These are phyloP conservation scores for Chrysosporium queenslandicum DNA, from an alignment of 2,329 filamentous ascomycete species.

Conservation along the genomic window DNA sequence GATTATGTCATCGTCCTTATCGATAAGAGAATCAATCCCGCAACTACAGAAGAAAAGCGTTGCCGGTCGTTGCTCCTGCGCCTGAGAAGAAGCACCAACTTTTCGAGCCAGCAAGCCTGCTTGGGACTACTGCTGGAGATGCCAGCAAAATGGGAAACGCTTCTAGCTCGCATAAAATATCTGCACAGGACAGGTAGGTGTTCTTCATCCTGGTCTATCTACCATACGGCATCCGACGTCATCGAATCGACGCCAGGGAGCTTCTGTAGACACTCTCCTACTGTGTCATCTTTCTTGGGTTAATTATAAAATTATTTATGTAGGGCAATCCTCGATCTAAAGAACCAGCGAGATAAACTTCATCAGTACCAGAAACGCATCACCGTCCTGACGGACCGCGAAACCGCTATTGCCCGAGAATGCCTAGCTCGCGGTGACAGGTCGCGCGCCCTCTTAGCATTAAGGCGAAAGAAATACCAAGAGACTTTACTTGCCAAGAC, in stretches of 20 bases:
- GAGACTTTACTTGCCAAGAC: slow-evolving; percentile 80
- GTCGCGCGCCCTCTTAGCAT: slow-evolving; percentile 68
- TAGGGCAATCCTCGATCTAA: slow-evolving; percentile 94
- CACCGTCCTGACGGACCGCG: slow-evolving; percentile 70
- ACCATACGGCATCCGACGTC: neutral
- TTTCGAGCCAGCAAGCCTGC: neutral
- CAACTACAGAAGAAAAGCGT: no score
- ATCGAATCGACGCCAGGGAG: neutral
- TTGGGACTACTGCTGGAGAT: slow-evolving; percentile 19
- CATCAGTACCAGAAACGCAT: slow-evolving; percentile 93
- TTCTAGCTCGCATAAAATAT: slow-evolving; percentile 55
- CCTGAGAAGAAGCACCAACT: neutral
- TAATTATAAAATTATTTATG: neutral
- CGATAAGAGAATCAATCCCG: slow-evolving; percentile 11
- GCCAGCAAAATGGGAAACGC: slow-evolving; percentile 52
- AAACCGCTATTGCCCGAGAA: slow-evolving; percentile 75
- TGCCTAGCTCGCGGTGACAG: slow-evolving; percentile 75
- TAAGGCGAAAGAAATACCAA: slow-evolving; percentile 95
- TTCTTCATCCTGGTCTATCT: no score
- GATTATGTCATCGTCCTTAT: slow-evolving; percentile 11
- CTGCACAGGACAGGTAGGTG: slow-evolving; percentile 73
- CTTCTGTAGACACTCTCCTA: neutral
- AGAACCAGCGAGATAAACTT: slow-evolving; percentile 92
- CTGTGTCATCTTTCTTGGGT: neutral
- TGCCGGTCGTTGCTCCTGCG: no score